Conservation (phyloP, 169 alveolate genomes). For the Plasmodium coatneyi region DNA sequence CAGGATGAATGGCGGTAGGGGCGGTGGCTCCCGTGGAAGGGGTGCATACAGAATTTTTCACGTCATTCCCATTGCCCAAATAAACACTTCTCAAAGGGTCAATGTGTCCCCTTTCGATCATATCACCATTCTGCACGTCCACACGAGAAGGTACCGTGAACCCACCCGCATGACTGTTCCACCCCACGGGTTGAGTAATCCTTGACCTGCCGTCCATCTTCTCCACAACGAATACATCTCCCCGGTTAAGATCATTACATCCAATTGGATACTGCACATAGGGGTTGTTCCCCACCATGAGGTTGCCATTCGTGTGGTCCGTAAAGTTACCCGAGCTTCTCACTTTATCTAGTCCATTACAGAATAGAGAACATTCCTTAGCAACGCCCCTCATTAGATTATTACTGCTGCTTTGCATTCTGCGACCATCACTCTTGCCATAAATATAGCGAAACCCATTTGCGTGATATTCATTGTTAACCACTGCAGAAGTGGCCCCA, state of each 20-base stretch:
- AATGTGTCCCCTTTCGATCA: neutral
- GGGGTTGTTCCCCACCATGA: neutral
- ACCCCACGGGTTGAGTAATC: neutral
- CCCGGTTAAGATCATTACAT: neutral
- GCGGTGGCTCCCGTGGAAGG: neutral
- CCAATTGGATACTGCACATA: neutral
- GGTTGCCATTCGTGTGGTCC: neutral
- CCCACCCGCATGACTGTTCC: neutral
- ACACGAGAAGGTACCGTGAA: neutral
- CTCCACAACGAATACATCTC: neutral
- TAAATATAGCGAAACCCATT: neutral
- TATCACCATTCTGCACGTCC: neutral
- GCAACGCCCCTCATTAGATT: neutral
- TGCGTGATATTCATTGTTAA: neutral
- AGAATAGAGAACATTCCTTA: neutral
- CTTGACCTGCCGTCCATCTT: neutral
- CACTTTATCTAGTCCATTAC: constrained; percentile 7
- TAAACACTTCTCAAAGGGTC: neutral
- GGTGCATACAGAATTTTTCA: neutral
- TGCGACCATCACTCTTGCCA: neutral
- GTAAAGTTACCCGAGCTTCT: neutral
- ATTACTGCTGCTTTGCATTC: constrained; percentile 12
- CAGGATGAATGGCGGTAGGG: neutral
- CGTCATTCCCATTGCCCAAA: neutral
- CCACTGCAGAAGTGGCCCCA: neutral